Evolutionary conservation across 2,329 filamentous ascomycete genomes (phyloP).

Genomic region (Talaromyces pinophilus): DNA sequence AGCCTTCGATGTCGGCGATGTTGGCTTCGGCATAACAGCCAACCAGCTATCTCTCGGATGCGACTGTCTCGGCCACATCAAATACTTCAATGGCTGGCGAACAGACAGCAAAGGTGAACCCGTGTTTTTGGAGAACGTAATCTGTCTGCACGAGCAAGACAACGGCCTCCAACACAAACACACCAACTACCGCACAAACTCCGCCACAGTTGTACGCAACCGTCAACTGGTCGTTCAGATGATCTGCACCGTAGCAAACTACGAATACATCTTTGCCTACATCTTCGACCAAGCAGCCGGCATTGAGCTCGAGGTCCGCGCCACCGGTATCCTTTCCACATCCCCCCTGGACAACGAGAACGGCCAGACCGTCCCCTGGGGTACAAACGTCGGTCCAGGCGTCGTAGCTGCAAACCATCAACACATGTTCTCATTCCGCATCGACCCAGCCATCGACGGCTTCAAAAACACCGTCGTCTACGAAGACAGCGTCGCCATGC

Average conservation of each 20-base stretch:
- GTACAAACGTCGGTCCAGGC: conserved; percentile 68
- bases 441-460: conserved; percentile 62
- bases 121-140: conserved; percentile 59
- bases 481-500: conserved; percentile 60
- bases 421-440: conserved; percentile 69
- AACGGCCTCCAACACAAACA: conserved; percentile 70
- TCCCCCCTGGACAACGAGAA: conserved; percentile 62
- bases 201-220: conserved; percentile 63
- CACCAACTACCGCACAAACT: conserved; percentile 67
- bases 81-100: conserved; percentile 63
- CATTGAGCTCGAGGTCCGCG: conserved; percentile 67
- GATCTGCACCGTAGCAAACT: conserved; percentile 72
- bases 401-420: conserved; percentile 70
- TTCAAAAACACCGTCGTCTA: conserved; percentile 56
- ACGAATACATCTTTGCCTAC: conserved; percentile 72
- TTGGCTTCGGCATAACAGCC: conserved; percentile 65
- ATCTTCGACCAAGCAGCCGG: conserved; percentile 71
- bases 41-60: conserved; percentile 71
- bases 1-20: conserved; percentile 70
- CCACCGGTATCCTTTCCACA: conserved; percentile 68
- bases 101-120: conserved; percentile 53
- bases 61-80: conserved; percentile 69
- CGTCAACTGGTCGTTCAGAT: conserved; percentile 68
- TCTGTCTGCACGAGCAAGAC: conserved; percentile 72
- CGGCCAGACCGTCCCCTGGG: conserved; percentile 64